Evolutionary conservation across 1,139 yeast species (phyloP).

Genomic region (Yamadazyma taylorii): DNA sequence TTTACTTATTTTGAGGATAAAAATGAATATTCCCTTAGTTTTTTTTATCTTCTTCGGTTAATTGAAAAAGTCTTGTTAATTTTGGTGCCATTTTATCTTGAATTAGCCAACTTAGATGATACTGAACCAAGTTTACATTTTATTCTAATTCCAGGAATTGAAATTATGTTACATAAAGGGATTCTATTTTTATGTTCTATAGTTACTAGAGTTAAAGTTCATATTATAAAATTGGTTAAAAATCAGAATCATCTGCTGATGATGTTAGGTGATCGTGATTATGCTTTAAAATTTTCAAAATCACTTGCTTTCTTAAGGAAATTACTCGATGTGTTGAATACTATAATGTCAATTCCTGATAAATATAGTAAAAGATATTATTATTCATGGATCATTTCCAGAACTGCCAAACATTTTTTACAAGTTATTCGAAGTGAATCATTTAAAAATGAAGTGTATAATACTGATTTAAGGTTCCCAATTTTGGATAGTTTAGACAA

Average conservation of each 20-base stretch:
- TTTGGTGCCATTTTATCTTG: slow-evolving; percentile 30
- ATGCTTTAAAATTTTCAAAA: slow-evolving; percentile 8
- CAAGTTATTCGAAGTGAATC: slow-evolving; percentile 8
- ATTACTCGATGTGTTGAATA: slow-evolving; percentile 10
- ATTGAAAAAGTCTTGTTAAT: slow-evolving; percentile 28
- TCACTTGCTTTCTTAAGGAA: slow-evolving; percentile 9
- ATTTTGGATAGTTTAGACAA: slow-evolving; percentile 10
- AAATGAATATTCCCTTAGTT: slow-evolving; percentile 26
- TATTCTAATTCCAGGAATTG: slow-evolving; percentile 35
- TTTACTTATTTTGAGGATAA: slow-evolving; percentile 33
- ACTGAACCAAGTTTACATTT: slow-evolving; percentile 33
- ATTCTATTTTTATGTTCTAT: slow-evolving; percentile 27
- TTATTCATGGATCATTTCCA: slow-evolving; percentile 17
- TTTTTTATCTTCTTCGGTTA: slow-evolving; percentile 32
- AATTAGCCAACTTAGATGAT: slow-evolving; percentile 22
- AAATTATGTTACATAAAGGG: slow-evolving; percentile 31
- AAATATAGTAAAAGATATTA: slow-evolving; percentile 15
- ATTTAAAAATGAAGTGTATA: slow-evolving; percentile 8
- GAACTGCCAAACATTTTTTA: slow-evolving; percentile 8
- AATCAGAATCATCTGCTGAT: slow-evolving; percentile 8
- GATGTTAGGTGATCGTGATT: slow-evolving; percentile 9
- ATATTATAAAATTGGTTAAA: slow-evolving; percentile 5
- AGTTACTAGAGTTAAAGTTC: slow-evolving; percentile 12
- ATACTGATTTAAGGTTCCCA: slow-evolving; percentile 8
- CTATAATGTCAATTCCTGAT: slow-evolving; percentile 11